phyloP scores from a whole-genome alignment of 345 rosid species.

The Populus davidiana region DNA sequence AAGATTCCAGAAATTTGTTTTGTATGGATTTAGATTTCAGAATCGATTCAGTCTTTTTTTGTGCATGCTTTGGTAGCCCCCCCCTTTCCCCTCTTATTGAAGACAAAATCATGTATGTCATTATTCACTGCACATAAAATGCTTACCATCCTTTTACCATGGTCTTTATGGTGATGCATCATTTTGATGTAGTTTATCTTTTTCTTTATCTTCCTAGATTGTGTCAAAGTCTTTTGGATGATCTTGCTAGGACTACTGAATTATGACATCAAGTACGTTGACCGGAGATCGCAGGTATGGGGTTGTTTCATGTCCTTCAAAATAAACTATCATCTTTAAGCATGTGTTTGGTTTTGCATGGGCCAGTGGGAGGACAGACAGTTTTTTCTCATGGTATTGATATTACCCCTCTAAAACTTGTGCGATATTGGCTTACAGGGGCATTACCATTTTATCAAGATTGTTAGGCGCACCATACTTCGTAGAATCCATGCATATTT shows the following conservation, averaged over 20 bases:
- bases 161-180: not conserved
- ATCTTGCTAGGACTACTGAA: slow-evolving; percentile 35
- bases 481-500: not conserved
- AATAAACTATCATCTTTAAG: not conserved
- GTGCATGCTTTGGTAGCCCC: not conserved
- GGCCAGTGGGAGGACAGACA: not conserved
- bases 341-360: not conserved
- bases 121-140: not conserved
- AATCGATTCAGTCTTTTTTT: not conserved
- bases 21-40: not conserved
- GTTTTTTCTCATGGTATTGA: not conserved
- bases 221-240: slow-evolving; percentile 40
- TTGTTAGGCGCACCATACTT: not conserved
- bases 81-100: not conserved
- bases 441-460: not conserved
- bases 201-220: slow-evolving; percentile 21
- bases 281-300: slow-evolving; percentile 59
- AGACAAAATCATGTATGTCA: not conserved
- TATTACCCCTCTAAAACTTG: not conserved
- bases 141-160: not conserved
- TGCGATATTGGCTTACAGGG: not conserved
- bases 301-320: not conserved
- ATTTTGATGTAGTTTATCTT: slow-evolving; percentile 5
- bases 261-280: slow-evolving; percentile 51
- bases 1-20: not conserved